A percentile compares a stretch with the other conserved stretches of the same genome.
Evolutionary conservation across 306 rosid species (phyloP).

Genomic region (Citrullus amarus): DNA sequence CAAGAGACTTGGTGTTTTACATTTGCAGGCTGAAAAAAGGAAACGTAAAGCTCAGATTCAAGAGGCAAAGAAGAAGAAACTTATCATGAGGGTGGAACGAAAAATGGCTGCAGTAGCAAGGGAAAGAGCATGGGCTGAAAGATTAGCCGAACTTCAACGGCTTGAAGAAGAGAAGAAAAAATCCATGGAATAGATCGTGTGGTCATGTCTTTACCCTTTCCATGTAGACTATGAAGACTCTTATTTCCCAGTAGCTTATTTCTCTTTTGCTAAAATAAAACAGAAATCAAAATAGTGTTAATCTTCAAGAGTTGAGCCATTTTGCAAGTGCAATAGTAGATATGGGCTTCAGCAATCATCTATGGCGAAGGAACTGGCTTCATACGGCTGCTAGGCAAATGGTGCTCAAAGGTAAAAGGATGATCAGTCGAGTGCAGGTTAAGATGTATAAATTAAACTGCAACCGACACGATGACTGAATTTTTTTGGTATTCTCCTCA

Average conservation of each 20-base stretch:
- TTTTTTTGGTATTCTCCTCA: too few relatives aligned
- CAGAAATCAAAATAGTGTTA: not conserved
- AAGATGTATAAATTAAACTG: too few relatives aligned
- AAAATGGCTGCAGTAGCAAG: conserved; percentile 98
- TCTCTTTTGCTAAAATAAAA: not conserved
- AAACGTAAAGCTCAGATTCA: conserved; percentile 64
- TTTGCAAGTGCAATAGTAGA: too few relatives aligned
- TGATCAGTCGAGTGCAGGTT: too few relatives aligned
- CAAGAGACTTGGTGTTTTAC: conserved; percentile 1
- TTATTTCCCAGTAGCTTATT: not conserved
- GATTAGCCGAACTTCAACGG: conserved; percentile 55
- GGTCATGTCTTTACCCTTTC: not conserved
- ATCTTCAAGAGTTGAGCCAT: not conserved
- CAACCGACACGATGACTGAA: too few relatives aligned
- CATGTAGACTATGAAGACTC: not conserved
- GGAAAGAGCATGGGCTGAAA: conserved; percentile 60
- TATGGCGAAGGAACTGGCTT: too few relatives aligned
- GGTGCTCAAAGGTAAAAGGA: too few relatives aligned
- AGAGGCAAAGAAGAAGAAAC: conserved; percentile 76
- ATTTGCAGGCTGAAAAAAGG: conserved; percentile 55
- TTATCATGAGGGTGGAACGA: conserved; percentile 56
- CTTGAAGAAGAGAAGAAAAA: conserved; percentile 62
- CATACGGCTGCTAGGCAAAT: too few relatives aligned
- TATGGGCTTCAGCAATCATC: too few relatives aligned
- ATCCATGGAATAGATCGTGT: conserved; percentile 25